phyloP scores from a whole-genome alignment of 768 basidiomycete genomes.

The Leccinum boreale region DNA sequence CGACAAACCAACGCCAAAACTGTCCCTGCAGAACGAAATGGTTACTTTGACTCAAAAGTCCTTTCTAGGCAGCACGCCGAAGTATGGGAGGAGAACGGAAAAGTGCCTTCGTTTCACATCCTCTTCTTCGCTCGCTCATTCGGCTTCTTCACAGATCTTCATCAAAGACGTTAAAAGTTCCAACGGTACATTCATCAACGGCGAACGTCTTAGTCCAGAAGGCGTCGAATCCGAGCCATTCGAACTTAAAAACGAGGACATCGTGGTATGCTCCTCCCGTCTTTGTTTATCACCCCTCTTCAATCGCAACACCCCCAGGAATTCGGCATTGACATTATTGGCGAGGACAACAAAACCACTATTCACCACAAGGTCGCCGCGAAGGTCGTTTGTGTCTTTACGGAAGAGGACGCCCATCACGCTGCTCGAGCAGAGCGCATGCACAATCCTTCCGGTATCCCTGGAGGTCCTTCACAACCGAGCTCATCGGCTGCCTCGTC shows the following conservation, averaged over 20 bases:
- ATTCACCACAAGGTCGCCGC: constrained; percentile 99
- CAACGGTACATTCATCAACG: constrained; percentile 98
- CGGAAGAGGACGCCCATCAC: constrained; percentile 77
- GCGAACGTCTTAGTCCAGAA: constrained; percentile 86
- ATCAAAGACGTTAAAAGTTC: constrained; percentile 99
- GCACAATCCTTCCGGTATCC: constrained; percentile 38
- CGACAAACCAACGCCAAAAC: constrained; percentile 96
- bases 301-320: constrained; percentile 50
- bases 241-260: constrained; percentile 92
- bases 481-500: constrained; percentile 21
- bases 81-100: constrained; percentile 92
- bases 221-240: constrained; percentile 89
- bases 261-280: constrained; percentile 66
- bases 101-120: constrained; percentile 47
- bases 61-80: constrained; percentile 94
- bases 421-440: constrained; percentile 70
- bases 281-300: constrained; percentile 4
- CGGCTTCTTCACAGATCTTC: constrained; percentile 60
- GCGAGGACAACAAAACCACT: constrained; percentile 97
- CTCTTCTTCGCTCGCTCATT: constrained; percentile 9
- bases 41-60: constrained; percentile 96
- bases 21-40: constrained; percentile 87
- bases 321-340: constrained; percentile 99
- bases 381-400: constrained; percentile 85
- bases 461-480: constrained; percentile 37